Evolutionary conservation across 352 stramenopile species (phyloP), one percentile per base, ranked within the genome.

Genomic region (Phytophthora megakarya): DNA sequence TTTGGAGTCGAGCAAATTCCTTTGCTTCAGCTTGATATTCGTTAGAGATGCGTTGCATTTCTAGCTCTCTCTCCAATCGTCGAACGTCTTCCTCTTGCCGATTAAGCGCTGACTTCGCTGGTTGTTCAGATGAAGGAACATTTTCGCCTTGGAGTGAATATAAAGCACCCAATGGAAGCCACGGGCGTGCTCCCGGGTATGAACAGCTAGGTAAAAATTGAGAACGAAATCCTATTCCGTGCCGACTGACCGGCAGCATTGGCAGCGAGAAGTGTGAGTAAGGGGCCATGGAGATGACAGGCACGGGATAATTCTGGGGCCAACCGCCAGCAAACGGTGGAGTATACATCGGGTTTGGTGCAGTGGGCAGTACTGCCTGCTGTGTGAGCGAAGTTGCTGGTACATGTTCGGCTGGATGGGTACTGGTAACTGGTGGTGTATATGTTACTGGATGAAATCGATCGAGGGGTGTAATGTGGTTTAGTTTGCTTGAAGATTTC

Each of bases 11-110:
- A 51, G 37, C 33, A 7, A 77, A 66, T n/a, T 77, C 65, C 19
- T 65, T 70, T 16, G 44, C 46, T 56, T 64, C 60, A 59, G 49
- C 50, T 48, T 65, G 59, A 32, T 57, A 62, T 28, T 71, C 58
- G 53, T 50, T 47, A 2, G 35, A 9, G 38, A 55, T n/a, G 16
- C 58, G 44, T 5, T 65, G 33, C 22, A 67, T 53, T 32, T 76
- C 65, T 2, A 80, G 47, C 23, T 70, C 57, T 22, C 57, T 39
- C 35, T 76, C 72, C 30, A 80, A 54, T 26, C 55, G 61, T 19
- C 28, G 61, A 52, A 59, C 65, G 0, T 76, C 66, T 21, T 65
- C 42, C n/a, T 73, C 60, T 70, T 72, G 45, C 23, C 66, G 58
- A 32, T 48, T 67, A 39, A 61, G 25, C 33, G 5, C 21, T 51